These are phyloP conservation scores for Trichocomaceae sp. DNA, from an alignment of 2,329 filamentous ascomycete species.

Conservation along the genomic window DNA sequence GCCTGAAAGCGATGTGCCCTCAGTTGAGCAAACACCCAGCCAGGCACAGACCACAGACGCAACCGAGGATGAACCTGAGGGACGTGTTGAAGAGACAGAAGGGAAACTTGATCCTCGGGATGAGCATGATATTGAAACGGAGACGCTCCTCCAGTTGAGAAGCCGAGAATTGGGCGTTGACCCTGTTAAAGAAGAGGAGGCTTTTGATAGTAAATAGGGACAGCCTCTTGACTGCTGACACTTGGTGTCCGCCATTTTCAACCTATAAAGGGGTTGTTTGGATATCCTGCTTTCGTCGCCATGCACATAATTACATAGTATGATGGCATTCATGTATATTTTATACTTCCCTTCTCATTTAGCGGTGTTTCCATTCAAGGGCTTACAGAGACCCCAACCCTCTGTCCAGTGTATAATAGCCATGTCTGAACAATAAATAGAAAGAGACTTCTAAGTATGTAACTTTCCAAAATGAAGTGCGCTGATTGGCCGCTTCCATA, in stretches of 20 bases:
- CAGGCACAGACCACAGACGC: not conserved
- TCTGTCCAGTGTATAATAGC: constrained; percentile 1
- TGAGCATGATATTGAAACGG: constrained; percentile 23
- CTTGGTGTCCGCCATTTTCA: not conserved
- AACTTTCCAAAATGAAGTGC: not conserved
- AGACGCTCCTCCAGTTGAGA: constrained; percentile 16
- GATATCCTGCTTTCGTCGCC: not conserved
- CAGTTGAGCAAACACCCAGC: not conserved
- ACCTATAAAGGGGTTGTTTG: not conserved
- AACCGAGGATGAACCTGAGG: constrained; percentile 3
- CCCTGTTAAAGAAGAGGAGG: constrained; percentile 17
- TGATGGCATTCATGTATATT: constrained; percentile 4
- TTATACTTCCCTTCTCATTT: constrained; percentile 1
- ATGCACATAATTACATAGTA: not conserved
- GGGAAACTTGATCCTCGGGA: constrained; percentile 19
- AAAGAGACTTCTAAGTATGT: no score
- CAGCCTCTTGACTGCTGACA: not conserved
- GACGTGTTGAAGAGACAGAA: not conserved
- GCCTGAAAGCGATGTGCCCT: not conserved
- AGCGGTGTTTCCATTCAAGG: constrained; percentile 4
- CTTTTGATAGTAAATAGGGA: not conserved
- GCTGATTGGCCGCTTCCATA: not conserved
- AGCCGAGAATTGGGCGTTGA: constrained; percentile 12
- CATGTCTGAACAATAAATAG: no score
- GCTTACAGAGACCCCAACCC: not conserved